A percentile compares a stretch with the other conserved stretches of the same genome.
Conservation (phyloP, 257 asterid species). For the Gentiana dahurica region DNA sequence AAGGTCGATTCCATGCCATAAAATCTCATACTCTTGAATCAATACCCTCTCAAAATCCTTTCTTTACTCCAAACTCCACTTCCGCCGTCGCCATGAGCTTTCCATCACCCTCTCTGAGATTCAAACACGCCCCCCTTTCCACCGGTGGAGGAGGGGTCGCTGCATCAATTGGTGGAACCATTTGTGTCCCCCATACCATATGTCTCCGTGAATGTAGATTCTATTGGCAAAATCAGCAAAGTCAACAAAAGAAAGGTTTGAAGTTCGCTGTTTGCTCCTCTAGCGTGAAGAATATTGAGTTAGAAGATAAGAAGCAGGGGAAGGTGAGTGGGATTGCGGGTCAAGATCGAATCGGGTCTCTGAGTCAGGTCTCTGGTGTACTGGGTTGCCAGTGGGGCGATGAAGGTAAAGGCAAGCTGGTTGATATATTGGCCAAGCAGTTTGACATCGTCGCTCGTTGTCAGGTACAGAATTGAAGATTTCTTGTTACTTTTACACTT, state of each 20-base stretch:
- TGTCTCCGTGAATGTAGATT: no score
- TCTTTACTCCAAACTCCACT: no score
- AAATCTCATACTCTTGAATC: no score
- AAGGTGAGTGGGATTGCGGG: slow-evolving; percentile 18
- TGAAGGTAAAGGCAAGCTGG: slow-evolving; percentile 97
- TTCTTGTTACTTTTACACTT: no score
- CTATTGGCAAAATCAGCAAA: not conserved
- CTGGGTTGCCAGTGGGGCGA: slow-evolving; percentile 99
- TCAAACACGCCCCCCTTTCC: no score
- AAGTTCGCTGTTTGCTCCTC: slow-evolving; percentile 7
- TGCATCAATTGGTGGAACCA: no score
- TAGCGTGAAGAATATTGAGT: slow-evolving; percentile 6
- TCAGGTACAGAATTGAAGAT: slow-evolving; percentile 38
- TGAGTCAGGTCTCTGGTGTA: slow-evolving; percentile 93
- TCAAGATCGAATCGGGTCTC: slow-evolving; percentile 48
- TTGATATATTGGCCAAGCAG: slow-evolving; percentile 77
- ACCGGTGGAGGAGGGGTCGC: no score
- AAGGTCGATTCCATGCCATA: no score
- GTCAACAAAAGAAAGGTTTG: slow-evolving; percentile 3
- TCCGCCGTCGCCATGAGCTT: no score
- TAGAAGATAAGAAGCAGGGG: slow-evolving; percentile 13
- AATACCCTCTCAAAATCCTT: no score
- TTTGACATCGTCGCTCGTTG: slow-evolving; percentile 95
- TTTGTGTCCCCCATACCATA: no score
- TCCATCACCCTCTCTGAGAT: no score